Base-by-base conservation (phyloP, 305 asterid genomes). In the Fraxinus ornus region DNA sequence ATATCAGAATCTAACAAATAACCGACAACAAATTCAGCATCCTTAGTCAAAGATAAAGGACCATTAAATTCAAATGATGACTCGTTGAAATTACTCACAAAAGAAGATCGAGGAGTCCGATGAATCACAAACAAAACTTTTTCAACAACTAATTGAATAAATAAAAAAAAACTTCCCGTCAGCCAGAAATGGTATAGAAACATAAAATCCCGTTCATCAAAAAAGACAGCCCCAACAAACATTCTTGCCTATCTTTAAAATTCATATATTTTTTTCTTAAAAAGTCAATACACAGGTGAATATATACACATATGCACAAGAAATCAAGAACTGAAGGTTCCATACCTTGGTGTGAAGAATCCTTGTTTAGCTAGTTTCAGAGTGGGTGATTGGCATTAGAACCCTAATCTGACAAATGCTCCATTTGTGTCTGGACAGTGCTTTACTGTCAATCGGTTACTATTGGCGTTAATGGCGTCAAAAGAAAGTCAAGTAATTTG, bases 371-470 rank as follows among this genome's bases (percentile, higher is more conserved):
- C 68, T 66, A 83, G 76, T 77, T 62, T 44, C 83, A 79, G 66
- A 72, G 70, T 22, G 28, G 55, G 37, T 64, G 71, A 62, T 84
- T 9, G 82, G n/a, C 74, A 68, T 77, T 84, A 86, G 85, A 90
- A 83, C 88, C 90, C 89, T 89, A 83, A 89, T 89, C 93, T 86
- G 93, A 90, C 87, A 86, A 86, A 72, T 77, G 86, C 39, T 87
- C 79, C 84, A 13, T 78, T 37, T 78, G 84, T 84, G 82, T 83
- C 89, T 83, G 86, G 87, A 77, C 87, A 83, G 86, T 77, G 84
- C 84, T 68, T 68, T 81, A 55, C 77, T 87, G 83, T 70, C 9
- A 26, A 60, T 75, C 85, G 80, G 86, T 86, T 79, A 83, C 84
- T 80, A 83, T 4, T 83, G 89, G 78, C 33, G 86, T 35, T 79